Percentiles rank a stretch among this genome's conserved stretches.
These are phyloP conservation scores for Populus trichocarpa DNA, from an alignment of 441 rosid genomes.

Conservation along the genomic window DNA sequence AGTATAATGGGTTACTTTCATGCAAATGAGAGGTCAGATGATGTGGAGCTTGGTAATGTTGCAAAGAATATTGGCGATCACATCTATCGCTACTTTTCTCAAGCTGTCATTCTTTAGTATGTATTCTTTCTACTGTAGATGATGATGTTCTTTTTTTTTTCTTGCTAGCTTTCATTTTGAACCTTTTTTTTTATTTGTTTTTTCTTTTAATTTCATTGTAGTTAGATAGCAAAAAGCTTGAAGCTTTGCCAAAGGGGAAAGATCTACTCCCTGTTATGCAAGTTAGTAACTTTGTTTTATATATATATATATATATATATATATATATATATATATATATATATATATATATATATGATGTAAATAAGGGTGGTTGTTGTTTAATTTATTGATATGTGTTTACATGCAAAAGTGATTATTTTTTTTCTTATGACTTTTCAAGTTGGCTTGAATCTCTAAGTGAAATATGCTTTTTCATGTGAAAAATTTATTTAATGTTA, in stretches of 20 bases:
- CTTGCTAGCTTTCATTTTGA: not conserved
- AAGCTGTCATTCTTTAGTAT: constrained; percentile 69
- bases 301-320: no score
- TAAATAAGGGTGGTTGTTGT: no score
- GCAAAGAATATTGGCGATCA: constrained; percentile 89
- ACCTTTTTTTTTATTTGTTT: no score
- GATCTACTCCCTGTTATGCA: constrained; percentile 69
- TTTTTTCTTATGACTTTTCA: no score
- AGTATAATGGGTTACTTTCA: constrained; percentile 85
- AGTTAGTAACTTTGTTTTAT: constrained; percentile 43
- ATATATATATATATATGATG: no score
- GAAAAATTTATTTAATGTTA: no score
- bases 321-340: no score
- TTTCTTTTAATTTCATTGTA: constrained; percentile 17
- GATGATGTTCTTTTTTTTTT: not conserved
- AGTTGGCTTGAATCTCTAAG: no score
- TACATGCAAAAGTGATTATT: no score
- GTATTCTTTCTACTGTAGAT: constrained; percentile 4
- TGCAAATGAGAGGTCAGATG: constrained; percentile 84
- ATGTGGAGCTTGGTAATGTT: constrained; percentile 60
- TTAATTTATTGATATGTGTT: no score
- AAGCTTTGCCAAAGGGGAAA: constrained; percentile 56
- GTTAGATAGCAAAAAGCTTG: constrained; percentile 85
- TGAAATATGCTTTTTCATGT: no score
- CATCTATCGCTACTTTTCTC: constrained; percentile 75